These are phyloP conservation scores for Physcia stellaris DNA, from an alignment of 495 filamentous ascomycete species.

Conservation along the genomic window DNA sequence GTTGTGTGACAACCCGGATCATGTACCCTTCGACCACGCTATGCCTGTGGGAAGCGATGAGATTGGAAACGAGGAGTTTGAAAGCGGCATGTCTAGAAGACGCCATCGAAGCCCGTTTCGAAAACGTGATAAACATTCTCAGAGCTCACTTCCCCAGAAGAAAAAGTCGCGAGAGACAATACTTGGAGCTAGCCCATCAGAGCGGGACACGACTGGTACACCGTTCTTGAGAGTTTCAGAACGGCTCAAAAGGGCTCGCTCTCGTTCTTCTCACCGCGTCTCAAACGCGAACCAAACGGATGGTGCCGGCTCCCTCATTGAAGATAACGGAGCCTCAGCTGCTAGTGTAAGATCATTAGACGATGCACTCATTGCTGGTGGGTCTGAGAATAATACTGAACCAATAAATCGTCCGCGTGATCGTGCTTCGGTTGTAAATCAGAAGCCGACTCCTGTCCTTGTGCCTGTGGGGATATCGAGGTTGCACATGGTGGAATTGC, in stretches of 20 bases:
- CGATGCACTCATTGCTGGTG: too few species aligned
- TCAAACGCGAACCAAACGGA: conserved; percentile 2
- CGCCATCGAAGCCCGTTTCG: conserved; percentile 13
- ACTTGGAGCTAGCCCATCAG: conserved; percentile 15
- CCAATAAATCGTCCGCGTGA: too few species aligned
- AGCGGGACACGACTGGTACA: conserved; percentile 22
- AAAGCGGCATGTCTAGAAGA: conserved; percentile 3
- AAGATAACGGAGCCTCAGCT: conserved; percentile 8
- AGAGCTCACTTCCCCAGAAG: too few species aligned
- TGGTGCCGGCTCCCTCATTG: conserved; percentile 7
- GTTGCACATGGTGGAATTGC: conserved; percentile 46
- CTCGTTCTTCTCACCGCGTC: conserved; percentile 4
- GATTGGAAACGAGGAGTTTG: conserved; percentile 7
- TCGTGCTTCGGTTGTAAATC: too few species aligned
- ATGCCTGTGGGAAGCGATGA: conserved; percentile 13
- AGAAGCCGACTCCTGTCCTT: too few species aligned
- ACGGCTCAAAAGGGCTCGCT: conserved; percentile 9
- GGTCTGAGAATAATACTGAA: too few species aligned
- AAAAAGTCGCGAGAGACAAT: conserved; percentile 1
- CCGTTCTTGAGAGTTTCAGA: conserved; percentile 25
- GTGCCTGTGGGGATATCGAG: conserved; percentile 68
- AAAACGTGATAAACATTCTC: conserved; percentile 4
- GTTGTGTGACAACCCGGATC: conserved; percentile 12
- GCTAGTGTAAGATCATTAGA: neutral
- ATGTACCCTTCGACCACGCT: conserved; percentile 11